Percentiles rank a stretch among this genome's conserved stretches.
phyloP scores from a whole-genome alignment of 192 early-diverging fungal species.

The Mortierella hygrophila region DNA sequence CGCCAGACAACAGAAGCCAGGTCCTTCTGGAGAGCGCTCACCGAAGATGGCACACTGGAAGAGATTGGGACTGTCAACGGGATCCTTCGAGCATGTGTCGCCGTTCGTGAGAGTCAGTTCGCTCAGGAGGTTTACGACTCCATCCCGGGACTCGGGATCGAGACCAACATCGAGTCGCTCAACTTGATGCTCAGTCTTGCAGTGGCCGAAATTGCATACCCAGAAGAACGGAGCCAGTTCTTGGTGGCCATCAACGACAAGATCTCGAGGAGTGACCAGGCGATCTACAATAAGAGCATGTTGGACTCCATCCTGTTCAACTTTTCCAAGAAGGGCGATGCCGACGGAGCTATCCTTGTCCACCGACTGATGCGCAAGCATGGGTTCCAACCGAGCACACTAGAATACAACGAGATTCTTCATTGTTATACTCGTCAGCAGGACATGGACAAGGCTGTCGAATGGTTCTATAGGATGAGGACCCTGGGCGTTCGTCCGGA shows the following conservation, averaged over 20 bases:
- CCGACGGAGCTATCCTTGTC: slow-evolving; percentile 30
- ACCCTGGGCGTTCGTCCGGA: slow-evolving; percentile 25
- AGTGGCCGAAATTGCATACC: slow-evolving; percentile 21
- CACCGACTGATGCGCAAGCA: slow-evolving; percentile 26
- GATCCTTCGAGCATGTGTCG: slow-evolving; percentile 40
- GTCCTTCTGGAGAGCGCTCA: slow-evolving; percentile 20
- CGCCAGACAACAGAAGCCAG: neutral
- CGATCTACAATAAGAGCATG: slow-evolving; percentile 26
- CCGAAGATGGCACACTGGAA: neutral
- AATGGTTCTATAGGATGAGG: slow-evolving; percentile 40
- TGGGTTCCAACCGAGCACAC: slow-evolving; percentile 19
- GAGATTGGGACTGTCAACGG: slow-evolving; percentile 33
- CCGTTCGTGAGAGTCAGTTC: slow-evolving; percentile 20
- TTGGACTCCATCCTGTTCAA: slow-evolving; percentile 34
- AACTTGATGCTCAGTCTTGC: slow-evolving; percentile 51
- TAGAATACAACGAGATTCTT: slow-evolving; percentile 39
- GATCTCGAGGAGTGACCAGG: slow-evolving; percentile 11
- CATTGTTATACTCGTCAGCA: slow-evolving; percentile 24
- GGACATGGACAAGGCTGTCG: slow-evolving; percentile 34
- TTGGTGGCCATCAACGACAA: slow-evolving; percentile 21
- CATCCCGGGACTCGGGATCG: slow-evolving; percentile 15
- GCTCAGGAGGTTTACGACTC: slow-evolving; percentile 39
- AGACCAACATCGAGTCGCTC: slow-evolving; percentile 29
- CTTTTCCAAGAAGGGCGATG: slow-evolving; percentile 50
- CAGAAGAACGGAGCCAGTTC: slow-evolving; percentile 25